Base-by-base conservation (phyloP, 306 rosid genomes). In the Amphicarpaea edgeworthii region DNA sequence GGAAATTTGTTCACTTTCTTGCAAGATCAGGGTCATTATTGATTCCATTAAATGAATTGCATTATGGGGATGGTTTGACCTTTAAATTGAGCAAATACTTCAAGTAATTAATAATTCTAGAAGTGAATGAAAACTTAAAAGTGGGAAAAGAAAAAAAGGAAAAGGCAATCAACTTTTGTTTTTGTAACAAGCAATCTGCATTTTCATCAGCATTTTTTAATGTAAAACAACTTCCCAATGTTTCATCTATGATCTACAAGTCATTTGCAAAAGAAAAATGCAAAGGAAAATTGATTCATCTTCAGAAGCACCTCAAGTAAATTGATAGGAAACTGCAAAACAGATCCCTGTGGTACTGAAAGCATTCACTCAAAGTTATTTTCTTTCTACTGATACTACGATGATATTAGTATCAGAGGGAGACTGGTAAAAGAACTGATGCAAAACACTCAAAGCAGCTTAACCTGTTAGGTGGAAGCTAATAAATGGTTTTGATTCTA, bases 1-100 rank as follows among this genome's bases (percentile, higher is more conserved):
- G 14, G 98, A 85, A 77, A 91, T 76, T 32, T 86, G 90, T 58
- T 93, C 98, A 57, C 91, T 86, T 75, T 91, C 97, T 2, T 88
- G 61, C 28, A 93, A 49, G 57, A 87, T 81, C 80, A 76, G 21
- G 7, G 83, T 88, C 97, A 93, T 88, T 84, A 93, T 85, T 28
- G 63, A 17, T 84, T 89, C 88, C 89, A 93, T 88, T 49, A 86
- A 79, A 57, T 78, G 67, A 75, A 86, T 79, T 51, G 80, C 88
- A 67, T 75, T 37, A 24, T 30, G 59, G 4, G 92, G 88, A 82
- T 86, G 96, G 65, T 76, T 71, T 81, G 86, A 68, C 92, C 97
- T 89, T 70, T 79, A 62, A 68, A 84, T 81, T 78, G 73, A 82
- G 68, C 42, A 77, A 78, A 26, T 74, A 79, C 30, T 68, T 73